These are phyloP conservation scores for Sphagnum fallax DNA, from an alignment of 228 moss, liverwort and hornwort species.

Conservation along the genomic window DNA sequence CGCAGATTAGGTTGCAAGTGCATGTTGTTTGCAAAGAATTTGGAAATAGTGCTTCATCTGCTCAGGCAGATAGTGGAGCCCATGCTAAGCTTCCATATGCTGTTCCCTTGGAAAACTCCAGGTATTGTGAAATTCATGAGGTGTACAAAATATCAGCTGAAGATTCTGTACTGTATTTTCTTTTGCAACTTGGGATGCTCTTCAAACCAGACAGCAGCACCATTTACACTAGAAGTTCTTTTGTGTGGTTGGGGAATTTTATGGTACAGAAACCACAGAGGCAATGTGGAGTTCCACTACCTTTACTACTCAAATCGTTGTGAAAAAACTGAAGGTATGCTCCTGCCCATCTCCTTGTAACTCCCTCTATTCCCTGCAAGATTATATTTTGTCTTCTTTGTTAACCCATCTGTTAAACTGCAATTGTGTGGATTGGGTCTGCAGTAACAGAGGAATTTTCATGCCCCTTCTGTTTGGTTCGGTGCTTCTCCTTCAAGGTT, in stretches of 20 bases:
- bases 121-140: too few relatives aligned
- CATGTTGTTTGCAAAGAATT: conserved; percentile 54
- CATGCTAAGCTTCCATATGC: conserved; percentile 54
- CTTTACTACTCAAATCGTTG: conserved; percentile 61
- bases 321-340: conserved; percentile 79
- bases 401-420: too few relatives aligned
- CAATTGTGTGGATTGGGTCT: neutral
- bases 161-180: too few relatives aligned
- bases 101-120: too few relatives aligned
- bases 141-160: too few relatives aligned
- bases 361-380: too few relatives aligned
- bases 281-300: conserved; percentile 83
- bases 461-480: conserved; percentile 84
- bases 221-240: too few relatives aligned
- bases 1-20: conserved; percentile 77
- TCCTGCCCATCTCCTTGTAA: neutral
- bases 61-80: conserved; percentile 55
- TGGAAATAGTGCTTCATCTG: conserved; percentile 33
- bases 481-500: conserved; percentile 86
- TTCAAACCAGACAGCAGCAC: too few relatives aligned
- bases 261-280: conserved; percentile 46
- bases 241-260: neutral
- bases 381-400: too few relatives aligned
- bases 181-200: too few relatives aligned
- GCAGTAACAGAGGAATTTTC: conserved; percentile 87